A percentile compares a stretch with the other conserved stretches of the same genome.
phyloP scores from a whole-genome alignment of 2,329 filamentous ascomycete genomes.

The Zalaria obscura region DNA sequence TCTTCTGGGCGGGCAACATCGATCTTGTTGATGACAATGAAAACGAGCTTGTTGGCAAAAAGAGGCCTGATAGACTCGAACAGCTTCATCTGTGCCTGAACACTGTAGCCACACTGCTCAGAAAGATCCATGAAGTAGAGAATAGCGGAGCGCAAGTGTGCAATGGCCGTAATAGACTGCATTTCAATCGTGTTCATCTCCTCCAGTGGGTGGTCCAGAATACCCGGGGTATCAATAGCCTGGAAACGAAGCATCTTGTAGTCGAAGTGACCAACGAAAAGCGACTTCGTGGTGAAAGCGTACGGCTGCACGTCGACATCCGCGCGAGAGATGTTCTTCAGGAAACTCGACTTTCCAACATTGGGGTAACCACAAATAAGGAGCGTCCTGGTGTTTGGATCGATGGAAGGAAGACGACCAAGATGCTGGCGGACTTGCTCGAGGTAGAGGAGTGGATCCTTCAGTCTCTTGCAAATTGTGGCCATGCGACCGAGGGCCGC shows the following conservation, averaged over 20 bases:
- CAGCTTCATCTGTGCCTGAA: constrained; percentile 81
- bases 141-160: constrained; percentile 86
- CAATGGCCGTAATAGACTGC: constrained; percentile 96
- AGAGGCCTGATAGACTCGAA: constrained; percentile 95
- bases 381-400: constrained; percentile 90
- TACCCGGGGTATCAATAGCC: constrained; percentile 96
- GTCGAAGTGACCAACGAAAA: constrained; percentile 96
- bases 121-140: constrained; percentile 97
- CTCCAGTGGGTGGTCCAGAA: constrained; percentile 90
- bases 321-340: constrained; percentile 80
- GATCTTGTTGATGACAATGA: constrained; percentile 96
- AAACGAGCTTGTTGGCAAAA: constrained; percentile 94
- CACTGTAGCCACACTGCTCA: constrained; percentile 91
- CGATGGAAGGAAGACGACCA: constrained; percentile 93
- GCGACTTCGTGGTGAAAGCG: constrained; percentile 93
- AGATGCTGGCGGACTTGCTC: constrained; percentile 96
- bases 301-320: constrained; percentile 97
- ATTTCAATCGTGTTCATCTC: constrained; percentile 99
- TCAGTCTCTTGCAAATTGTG: constrained; percentile 85
- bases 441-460: constrained; percentile 87
- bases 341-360: constrained; percentile 91
- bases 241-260: constrained; percentile 87
- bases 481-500: constrained; percentile 96
- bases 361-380: constrained; percentile 97
- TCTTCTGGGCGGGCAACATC: constrained; percentile 82